phyloP scores from a whole-genome alignment of 495 filamentous ascomycete species.

The Cudoniella acicularis region DNA sequence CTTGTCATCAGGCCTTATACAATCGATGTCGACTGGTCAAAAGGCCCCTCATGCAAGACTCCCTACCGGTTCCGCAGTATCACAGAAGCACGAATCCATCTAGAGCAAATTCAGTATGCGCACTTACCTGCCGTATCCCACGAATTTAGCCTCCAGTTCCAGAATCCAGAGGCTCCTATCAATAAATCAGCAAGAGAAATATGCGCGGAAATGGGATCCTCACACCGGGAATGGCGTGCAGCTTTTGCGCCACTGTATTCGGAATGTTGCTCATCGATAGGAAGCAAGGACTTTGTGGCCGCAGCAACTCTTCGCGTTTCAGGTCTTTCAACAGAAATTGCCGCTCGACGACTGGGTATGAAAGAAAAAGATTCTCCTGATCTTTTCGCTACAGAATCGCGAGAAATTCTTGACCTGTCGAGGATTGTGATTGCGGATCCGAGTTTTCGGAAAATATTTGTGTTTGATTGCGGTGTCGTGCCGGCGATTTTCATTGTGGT shows the following conservation, averaged over 20 bases:
- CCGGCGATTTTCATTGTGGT: background rate
- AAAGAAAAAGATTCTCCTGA: background rate
- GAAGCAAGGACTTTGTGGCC: background rate
- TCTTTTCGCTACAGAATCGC: background rate
- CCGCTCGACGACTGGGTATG: background rate
- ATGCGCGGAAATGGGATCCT: background rate
- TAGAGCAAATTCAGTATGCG: background rate
- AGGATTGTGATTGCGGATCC: background rate
- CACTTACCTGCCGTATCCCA: background rate
- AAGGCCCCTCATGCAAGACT: background rate
- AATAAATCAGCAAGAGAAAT: background rate
- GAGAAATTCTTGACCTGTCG: background rate
- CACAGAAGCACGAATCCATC: background rate
- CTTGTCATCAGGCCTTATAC: background rate
- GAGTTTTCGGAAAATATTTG: constrained; percentile 3
- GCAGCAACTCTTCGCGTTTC: background rate
- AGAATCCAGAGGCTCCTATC: background rate
- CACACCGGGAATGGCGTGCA: background rate
- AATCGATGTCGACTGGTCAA: background rate
- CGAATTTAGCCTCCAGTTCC: background rate
- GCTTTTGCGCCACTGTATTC: background rate
- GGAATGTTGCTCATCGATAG: background rate
- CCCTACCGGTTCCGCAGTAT: background rate
- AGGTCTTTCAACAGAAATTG: background rate
- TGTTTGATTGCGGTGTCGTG: constrained; percentile 6